A percentile compares a stretch with the other conserved stretches of the same genome.
phyloP scores from a whole-genome alignment of 345 rosid genomes.

The Gynandropsis gynandra region DNA sequence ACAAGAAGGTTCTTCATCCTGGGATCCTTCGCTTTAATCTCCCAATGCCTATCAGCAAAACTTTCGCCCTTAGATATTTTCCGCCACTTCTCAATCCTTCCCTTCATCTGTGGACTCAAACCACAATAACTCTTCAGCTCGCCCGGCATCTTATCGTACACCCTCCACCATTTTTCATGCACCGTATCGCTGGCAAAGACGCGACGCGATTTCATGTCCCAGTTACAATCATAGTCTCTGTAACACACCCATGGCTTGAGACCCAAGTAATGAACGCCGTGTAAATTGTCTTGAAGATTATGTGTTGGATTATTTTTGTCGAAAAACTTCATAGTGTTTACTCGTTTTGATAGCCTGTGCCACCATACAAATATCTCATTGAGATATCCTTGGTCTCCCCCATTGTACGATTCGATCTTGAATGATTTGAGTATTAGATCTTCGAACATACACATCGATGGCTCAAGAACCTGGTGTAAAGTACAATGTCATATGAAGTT shows the following conservation, averaged over 20 bases:
- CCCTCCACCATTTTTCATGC: constrained; percentile 62
- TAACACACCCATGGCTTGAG: constrained; percentile 92
- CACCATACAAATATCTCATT: constrained; percentile 81
- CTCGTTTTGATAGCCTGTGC: constrained; percentile 55
- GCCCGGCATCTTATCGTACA: constrained; percentile 54
- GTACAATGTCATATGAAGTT: no score
- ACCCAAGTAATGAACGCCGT: constrained; percentile 64
- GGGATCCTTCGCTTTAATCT: constrained; percentile 45
- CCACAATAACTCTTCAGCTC: constrained; percentile 48
- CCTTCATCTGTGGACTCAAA: constrained; percentile 32
- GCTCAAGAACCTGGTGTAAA: constrained; percentile 67
- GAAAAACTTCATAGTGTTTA: constrained; percentile 52
- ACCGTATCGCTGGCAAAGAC: constrained; percentile 63
- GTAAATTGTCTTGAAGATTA: constrained; percentile 4
- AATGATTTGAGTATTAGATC: constrained; percentile 38
- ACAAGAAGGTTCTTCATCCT: constrained; percentile 33
- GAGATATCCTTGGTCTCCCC: constrained; percentile 86
- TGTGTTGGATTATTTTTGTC: background rate
- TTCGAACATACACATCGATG: constrained; percentile 60
- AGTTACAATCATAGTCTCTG: constrained; percentile 82
- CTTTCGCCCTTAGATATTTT: constrained; percentile 32
- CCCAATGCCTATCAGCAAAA: constrained; percentile 58
- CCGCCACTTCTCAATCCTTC: constrained; percentile 58
- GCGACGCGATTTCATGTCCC: constrained; percentile 39
- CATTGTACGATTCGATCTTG: constrained; percentile 51